Conservation (phyloP, 306 rosid species). For the Pueraria montana region DNA sequence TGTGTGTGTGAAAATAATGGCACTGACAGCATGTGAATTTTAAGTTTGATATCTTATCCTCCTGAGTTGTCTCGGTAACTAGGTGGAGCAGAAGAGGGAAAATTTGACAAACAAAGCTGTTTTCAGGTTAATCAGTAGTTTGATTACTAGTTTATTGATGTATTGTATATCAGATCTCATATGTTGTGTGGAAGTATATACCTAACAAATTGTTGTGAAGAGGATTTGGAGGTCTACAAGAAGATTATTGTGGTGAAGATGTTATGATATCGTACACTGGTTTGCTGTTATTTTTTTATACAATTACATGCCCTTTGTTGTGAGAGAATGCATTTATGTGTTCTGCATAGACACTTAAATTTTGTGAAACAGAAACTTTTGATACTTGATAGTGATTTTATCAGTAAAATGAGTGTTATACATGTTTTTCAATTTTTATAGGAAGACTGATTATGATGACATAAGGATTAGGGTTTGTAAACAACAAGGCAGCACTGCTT, state of each 20-base stretch:
- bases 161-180: slow-evolving; percentile 22
- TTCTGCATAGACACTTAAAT: background rate
- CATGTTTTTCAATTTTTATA: slow-evolving; percentile 21
- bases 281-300: slow-evolving; percentile 12
- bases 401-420: background rate
- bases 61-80: slow-evolving; percentile 64
- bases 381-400: slow-evolving; percentile 9
- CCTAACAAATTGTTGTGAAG: slow-evolving; percentile 27
- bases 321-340: background rate
- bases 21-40: slow-evolving; percentile 10
- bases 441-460: slow-evolving; percentile 8
- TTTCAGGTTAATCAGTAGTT: slow-evolving; percentile 53
- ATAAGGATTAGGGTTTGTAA: slow-evolving; percentile 10
- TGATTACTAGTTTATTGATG: slow-evolving; percentile 49
- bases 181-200: slow-evolving; percentile 20
- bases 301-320: background rate
- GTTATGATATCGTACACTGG: background rate
- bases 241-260: slow-evolving; percentile 9
- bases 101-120: slow-evolving; percentile 55
- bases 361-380: slow-evolving; percentile 8
- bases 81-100: slow-evolving; percentile 59
- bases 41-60: slow-evolving; percentile 57
- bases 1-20: slow-evolving; percentile 12
- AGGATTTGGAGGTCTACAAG: slow-evolving; percentile 28
- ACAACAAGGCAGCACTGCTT: background rate